Evolutionary conservation across 306 rosid genomes (phyloP).

Genomic region (Pachyrhizus erosus): DNA sequence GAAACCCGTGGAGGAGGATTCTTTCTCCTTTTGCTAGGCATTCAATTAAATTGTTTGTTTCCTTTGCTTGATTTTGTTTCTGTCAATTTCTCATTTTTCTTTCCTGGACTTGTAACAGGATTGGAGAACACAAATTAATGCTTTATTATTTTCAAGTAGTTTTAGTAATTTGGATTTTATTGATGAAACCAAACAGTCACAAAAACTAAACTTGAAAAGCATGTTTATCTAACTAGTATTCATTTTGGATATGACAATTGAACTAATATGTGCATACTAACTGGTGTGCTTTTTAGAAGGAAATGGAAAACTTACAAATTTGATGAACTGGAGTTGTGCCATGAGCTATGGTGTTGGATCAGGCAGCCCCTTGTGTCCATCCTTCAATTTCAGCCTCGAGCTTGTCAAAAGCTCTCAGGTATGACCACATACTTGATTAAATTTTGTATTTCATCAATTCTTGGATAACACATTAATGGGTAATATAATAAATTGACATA

Average conservation of each 20-base stretch:
- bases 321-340: conserved; percentile 92
- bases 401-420: conserved; percentile 86
- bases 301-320: conserved; percentile 56
- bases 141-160: not conserved
- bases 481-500: not conserved
- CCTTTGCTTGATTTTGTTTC: not conserved
- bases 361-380: conserved; percentile 87
- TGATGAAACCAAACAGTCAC: conserved; percentile 22
- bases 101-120: not conserved
- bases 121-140: conserved; percentile 7
- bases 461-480: conserved; percentile 29
- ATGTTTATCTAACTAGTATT: not conserved
- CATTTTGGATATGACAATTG: conserved; percentile 1
- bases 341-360: conserved; percentile 90
- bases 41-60: not conserved
- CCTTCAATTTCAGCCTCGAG: conserved; percentile 90
- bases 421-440: conserved; percentile 10
- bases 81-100: not conserved
- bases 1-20: not conserved
- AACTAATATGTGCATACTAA: conserved; percentile 32
- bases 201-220: not conserved
- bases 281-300: conserved; percentile 57
- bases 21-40: not conserved
- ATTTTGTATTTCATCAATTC: conserved; percentile 19
- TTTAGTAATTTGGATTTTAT: conserved; percentile 29